A percentile compares a stretch with the other conserved stretches of the same genome.
Evolutionary conservation across 1,284 basidiomycete genomes (phyloP).

Genomic region (Fomes fomentarius): DNA sequence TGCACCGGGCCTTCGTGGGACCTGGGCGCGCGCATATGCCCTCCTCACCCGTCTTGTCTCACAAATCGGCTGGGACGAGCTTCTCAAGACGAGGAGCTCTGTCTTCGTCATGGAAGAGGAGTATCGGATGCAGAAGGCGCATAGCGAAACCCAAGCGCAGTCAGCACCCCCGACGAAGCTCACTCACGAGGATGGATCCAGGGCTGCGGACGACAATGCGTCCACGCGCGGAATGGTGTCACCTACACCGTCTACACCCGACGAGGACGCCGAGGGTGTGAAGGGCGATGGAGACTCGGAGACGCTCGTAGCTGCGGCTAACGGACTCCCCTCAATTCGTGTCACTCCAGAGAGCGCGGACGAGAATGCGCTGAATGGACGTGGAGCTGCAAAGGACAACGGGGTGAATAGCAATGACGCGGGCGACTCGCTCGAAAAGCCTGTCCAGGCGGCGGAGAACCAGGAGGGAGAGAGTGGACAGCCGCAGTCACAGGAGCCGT

Average conservation of each 20-base stretch:
- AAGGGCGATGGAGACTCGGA: constrained; percentile 30
- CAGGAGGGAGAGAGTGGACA: constrained; percentile 43
- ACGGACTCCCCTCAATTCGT: constrained; percentile 82
- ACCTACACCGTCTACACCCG: constrained; percentile 27
- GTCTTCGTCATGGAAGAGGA: constrained; percentile 99
- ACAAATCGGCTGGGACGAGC: constrained; percentile 98
- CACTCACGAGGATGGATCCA: constrained; percentile 22
- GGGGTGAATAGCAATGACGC: constrained; percentile 25
- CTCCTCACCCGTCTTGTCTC: constrained; percentile 89
- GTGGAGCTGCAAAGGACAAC: constrained; percentile 32
- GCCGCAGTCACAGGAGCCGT: constrained; percentile 56
- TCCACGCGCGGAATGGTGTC: constrained; percentile 65
- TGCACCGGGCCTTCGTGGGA: constrained; percentile 92
- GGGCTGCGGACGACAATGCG: constrained; percentile 59
- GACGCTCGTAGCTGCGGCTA: constrained; percentile 28
- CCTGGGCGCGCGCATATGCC: constrained; percentile 94
- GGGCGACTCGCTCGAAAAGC: constrained; percentile 54
- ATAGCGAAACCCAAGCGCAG: constrained; percentile 52
- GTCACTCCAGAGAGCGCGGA: constrained; percentile 82
- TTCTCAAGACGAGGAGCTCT: constrained; percentile 88
- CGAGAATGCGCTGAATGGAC: constrained; percentile 35
- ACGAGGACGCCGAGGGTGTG: constrained; percentile 14
- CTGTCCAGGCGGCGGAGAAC: constrained; percentile 58
- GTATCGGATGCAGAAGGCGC: constrained; percentile 87
- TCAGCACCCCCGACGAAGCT: constrained; percentile 23